Conservation (phyloP, 2,329 filamentous ascomycete species). For the Calonectria crousiana region DNA sequence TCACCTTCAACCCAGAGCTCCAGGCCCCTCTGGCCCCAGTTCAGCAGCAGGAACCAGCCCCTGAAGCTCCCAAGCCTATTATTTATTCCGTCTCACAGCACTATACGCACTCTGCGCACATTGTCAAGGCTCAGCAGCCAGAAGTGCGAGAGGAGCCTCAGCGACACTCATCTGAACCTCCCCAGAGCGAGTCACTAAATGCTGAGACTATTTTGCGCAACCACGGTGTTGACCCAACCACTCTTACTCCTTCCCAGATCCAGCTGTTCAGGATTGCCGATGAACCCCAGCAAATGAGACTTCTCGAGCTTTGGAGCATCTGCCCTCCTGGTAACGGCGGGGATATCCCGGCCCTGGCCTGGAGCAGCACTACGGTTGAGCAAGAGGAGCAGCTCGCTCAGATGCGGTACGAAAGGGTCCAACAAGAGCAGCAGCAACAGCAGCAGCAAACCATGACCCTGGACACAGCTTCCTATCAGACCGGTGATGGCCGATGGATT, state of each 20-base stretch:
- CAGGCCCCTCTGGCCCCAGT: slow-evolving; percentile 29
- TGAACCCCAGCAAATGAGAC: slow-evolving; percentile 76
- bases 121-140: slow-evolving; percentile 49
- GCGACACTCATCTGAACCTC: slow-evolving; percentile 64
- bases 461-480: slow-evolving; percentile 66
- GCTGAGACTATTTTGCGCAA: slow-evolving; percentile 71
- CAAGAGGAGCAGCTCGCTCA: slow-evolving; percentile 71
- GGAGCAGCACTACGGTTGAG: slow-evolving; percentile 65
- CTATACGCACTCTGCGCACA: slow-evolving; percentile 84
- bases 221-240: slow-evolving; percentile 77
- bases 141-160: slow-evolving; percentile 51
- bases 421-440: slow-evolving; percentile 38
- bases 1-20: slow-evolving; percentile 70
- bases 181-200: slow-evolving; percentile 60
- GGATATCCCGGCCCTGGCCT: slow-evolving; percentile 66
- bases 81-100: slow-evolving; percentile 84
- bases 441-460: slow-evolving; percentile 62
- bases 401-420: slow-evolving; percentile 65
- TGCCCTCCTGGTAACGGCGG: slow-evolving; percentile 74
- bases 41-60: slow-evolving; percentile 47
- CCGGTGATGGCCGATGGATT: slow-evolving; percentile 66
- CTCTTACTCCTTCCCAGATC: slow-evolving; percentile 80
- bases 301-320: slow-evolving; percentile 89
- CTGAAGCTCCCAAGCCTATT: slow-evolving; percentile 59
- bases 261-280: slow-evolving; percentile 84